These are phyloP conservation scores for Metschnikowia cerradonensis DNA, from an alignment of 805 yeast species.

Conservation along the genomic window DNA sequence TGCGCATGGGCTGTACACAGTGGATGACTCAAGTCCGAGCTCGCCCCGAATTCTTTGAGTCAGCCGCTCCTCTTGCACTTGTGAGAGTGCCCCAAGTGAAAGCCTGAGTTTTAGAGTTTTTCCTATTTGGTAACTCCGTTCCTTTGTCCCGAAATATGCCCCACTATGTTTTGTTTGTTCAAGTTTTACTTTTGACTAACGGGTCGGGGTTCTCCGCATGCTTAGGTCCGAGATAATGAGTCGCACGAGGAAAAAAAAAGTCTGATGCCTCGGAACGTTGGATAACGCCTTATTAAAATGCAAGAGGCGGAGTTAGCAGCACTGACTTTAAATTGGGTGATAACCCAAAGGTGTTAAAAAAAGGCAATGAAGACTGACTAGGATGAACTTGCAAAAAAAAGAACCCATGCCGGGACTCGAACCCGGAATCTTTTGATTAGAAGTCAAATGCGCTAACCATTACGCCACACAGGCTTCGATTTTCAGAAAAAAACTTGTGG, in stretches of 20 bases:
- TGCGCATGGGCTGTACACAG: slow-evolving; percentile 6
- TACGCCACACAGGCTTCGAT: slow-evolving; percentile 20
- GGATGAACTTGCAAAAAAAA: not conserved
- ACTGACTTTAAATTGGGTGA: not conserved
- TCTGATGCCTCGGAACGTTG: not conserved
- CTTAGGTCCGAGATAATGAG: not conserved
- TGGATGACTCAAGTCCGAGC: slow-evolving; percentile 18
- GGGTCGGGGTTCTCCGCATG: slow-evolving; percentile 1
- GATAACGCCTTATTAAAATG: not conserved
- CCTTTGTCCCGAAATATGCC: not conserved
- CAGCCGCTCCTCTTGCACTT: not conserved
- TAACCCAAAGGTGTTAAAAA: not conserved
- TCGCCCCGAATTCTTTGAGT: slow-evolving; percentile 16
- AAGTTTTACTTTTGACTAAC: not conserved
- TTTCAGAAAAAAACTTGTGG: not conserved
- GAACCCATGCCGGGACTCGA: slow-evolving; percentile 24
- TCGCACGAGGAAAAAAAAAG: slow-evolving; percentile 1
- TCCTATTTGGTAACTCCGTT: no score
- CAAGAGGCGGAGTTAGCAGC: not conserved
- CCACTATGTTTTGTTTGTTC: not conserved
- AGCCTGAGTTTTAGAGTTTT: no score
- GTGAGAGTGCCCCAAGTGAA: no score
- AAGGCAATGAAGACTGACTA: not conserved
- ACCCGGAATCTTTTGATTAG: slow-evolving; percentile 24
- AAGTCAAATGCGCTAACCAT: slow-evolving; percentile 24